Base-by-base conservation (phyloP, 2,329 filamentous ascomycete genomes). In the Aspergillus uvarum region DNA sequence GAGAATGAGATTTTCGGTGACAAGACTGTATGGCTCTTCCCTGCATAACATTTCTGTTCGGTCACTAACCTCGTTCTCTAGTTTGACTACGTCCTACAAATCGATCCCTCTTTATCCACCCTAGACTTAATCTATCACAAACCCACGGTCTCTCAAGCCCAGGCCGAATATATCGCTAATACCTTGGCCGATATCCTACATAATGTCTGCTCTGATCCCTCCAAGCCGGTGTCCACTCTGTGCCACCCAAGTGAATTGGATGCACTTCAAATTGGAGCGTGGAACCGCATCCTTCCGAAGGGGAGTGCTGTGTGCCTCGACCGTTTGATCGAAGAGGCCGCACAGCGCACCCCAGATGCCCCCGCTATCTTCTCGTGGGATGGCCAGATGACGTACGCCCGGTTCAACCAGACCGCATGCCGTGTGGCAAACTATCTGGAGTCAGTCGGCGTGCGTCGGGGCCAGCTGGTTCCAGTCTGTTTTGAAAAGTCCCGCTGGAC, bases 401-500 rank as follows among this genome's bases (percentile, higher is more conserved):
- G 62, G 19, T 57, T 60, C 38, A 58, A 64, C 26, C 31, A 62
- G 29, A 47, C 51, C 10, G 54, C 59, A 5, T 35, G 21, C 49
- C 54, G 51, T 29, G 5, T 64, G 38, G 62, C 59, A 22, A 21
- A n/a, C 4, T 56, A 64, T 50, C 35, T 64, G 5, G 38, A 52
- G 5, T 47, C 42, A 4, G 47, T n/a, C 19, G 61, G 63, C 4
- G 35, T 65, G 2, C 21, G 29, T 10, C 61, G 48, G 10, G 55
- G 52, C 8, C 38, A 56, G n/a, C 19, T 59, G 26, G 54, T 65
- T 12, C 59, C 59, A 5, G 47, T 65, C 19, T 55, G 59, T 8
- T 59, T 63, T 26, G 59, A 60, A 4, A 63, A 64, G 48, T 53
- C 54, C 31, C 42, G 55, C 22, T 64, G 62, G 62, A 56, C 57